These are phyloP conservation scores for Themeda triandra DNA, from an alignment of 176 grass and related monocot genomes.

Conservation along the genomic window DNA sequence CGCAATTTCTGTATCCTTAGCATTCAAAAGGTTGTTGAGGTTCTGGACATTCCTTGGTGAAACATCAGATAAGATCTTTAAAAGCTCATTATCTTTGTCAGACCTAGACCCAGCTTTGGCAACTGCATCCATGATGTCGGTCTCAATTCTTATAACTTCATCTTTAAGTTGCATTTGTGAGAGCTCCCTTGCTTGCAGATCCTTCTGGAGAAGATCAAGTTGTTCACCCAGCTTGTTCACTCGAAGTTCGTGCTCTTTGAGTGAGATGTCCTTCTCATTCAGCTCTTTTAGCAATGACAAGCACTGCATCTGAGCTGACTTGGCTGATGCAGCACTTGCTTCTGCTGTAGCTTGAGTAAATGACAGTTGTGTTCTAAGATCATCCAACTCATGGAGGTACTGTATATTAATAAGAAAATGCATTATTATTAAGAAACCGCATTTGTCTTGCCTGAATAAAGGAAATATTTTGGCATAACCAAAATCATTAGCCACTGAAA, in stretches of 20 bases:
- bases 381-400: slow-evolving; percentile 66
- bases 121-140: slow-evolving; percentile 64
- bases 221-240: slow-evolving; percentile 78
- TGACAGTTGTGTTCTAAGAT: slow-evolving; percentile 62
- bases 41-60: slow-evolving; percentile 82
- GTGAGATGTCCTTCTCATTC: slow-evolving; percentile 55
- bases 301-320: slow-evolving; percentile 66
- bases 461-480: neutral
- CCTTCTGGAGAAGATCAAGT: slow-evolving; percentile 62
- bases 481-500: neutral
- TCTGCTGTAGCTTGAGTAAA: slow-evolving; percentile 71
- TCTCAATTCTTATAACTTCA: slow-evolving; percentile 67
- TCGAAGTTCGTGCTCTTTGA: slow-evolving; percentile 69
- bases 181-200: slow-evolving; percentile 65
- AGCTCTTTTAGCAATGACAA: slow-evolving; percentile 62
- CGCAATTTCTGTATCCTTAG: slow-evolving; percentile 75
- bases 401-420: slow-evolving; percentile 22
- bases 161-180: slow-evolving; percentile 73
- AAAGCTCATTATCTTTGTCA: slow-evolving; percentile 64
- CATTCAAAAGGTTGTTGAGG: slow-evolving; percentile 64
- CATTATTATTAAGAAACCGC: neutral
- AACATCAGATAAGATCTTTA: slow-evolving; percentile 69
- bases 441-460: neutral
- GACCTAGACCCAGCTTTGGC: slow-evolving; percentile 47
- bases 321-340: slow-evolving; percentile 70